phyloP scores from a whole-genome alignment of 768 basidiomycete genomes.

The Leucosporidium scottii region DNA sequence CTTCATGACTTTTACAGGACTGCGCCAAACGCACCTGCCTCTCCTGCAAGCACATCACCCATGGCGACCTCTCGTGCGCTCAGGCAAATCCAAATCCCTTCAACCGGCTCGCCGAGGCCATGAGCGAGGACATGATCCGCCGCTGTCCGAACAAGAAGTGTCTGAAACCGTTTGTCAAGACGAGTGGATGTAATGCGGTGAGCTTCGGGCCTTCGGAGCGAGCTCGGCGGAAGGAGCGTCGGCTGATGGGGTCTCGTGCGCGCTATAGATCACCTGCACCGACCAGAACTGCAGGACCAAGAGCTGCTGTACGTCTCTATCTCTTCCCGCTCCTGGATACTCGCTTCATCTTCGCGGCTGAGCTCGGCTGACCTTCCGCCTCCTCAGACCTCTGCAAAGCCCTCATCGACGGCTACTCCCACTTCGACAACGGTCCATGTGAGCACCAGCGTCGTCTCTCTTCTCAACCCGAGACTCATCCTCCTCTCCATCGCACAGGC shows the following conservation, averaged over 20 bases:
- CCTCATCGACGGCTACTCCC: not conserved
- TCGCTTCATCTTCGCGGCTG: too few species aligned
- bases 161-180: constrained; percentile 2
- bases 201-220: not conserved
- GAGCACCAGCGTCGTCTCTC: too few species aligned
- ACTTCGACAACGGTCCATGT: not conserved
- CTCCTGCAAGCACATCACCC: not conserved
- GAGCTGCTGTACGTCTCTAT: not conserved
- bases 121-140: not conserved
- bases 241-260: not conserved
- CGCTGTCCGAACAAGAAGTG: not conserved
- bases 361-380: not conserved
- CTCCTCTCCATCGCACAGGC: not conserved
- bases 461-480: too few species aligned
- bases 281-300: not conserved
- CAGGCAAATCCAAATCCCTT: constrained; percentile 3
- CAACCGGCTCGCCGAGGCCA: constrained; percentile 6
- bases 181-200: constrained; percentile 7
- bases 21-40: constrained; percentile 9
- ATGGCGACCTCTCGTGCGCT: not conserved
- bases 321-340: not conserved
- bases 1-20: not conserved
- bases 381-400: constrained; percentile 3
- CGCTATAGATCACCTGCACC: constrained; percentile 5
- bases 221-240: not conserved